A percentile compares a stretch with the other conserved stretches of the same genome.
phyloP scores from a whole-genome alignment of 1,284 basidiomycete species.

The Trichosporon sp. region DNA sequence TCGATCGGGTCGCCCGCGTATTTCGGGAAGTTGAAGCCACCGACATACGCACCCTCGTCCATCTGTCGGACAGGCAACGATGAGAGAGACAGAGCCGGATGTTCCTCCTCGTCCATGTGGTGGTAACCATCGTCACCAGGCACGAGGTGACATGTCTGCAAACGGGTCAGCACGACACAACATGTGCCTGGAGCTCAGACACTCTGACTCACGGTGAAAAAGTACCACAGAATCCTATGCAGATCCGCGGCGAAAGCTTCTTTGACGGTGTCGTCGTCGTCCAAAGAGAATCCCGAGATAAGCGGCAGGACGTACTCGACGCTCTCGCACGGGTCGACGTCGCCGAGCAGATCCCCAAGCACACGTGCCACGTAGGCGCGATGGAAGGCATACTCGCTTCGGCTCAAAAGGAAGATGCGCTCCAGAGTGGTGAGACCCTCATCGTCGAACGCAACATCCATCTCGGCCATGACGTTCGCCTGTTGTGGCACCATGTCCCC shows the following conservation, averaged over 20 bases:
- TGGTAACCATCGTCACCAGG: conserved; percentile 8
- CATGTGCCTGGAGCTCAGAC: background rate
- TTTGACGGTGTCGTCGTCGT: conserved; percentile 86
- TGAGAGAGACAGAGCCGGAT: background rate
- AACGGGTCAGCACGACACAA: conserved; percentile 21
- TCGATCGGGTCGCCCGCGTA: background rate
- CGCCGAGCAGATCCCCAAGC: conserved; percentile 65
- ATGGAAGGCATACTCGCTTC: conserved; percentile 78
- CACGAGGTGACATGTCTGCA: conserved; percentile 24
- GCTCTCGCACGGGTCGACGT: conserved; percentile 78
- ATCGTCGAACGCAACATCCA: conserved; percentile 50
- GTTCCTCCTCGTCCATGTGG: background rate
- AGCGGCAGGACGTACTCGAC: conserved; percentile 91
- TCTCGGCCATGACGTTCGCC: conserved; percentile 18
- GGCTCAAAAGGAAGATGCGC: conserved; percentile 87
- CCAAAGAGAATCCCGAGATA: conserved; percentile 77
- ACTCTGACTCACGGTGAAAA: conserved; percentile 69
- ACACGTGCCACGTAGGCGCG: conserved; percentile 76
- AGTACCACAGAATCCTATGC: conserved; percentile 86
- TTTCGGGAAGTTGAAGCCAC: background rate
- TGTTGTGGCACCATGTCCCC: conserved; percentile 35
- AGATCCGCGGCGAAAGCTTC: conserved; percentile 82
- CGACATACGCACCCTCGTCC: background rate
- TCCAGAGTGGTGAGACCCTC: conserved; percentile 78
- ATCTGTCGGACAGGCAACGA: background rate